Evolutionary conservation across 2,329 filamentous ascomycete genomes (phyloP), one percentile per base, ranked within the genome.

Genomic region (Truncatella angustata): DNA sequence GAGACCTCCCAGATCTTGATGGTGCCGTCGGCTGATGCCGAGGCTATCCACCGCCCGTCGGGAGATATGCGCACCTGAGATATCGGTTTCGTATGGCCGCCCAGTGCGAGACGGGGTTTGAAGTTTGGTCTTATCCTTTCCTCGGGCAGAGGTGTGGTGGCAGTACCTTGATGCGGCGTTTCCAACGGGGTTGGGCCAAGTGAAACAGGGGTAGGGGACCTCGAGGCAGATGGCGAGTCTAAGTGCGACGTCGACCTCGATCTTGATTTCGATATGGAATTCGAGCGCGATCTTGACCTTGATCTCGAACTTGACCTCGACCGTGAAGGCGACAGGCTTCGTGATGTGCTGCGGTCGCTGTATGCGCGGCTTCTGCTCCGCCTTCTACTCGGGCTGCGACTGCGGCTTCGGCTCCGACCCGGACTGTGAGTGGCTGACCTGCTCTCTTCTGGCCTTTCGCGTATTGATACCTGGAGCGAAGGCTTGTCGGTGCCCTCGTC

Each of bases 21-120:
- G 6, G 91, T 94, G 50, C 84, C 88, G 72, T 99, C 94, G 18
- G 93, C 91, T 30, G 91, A 96, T 49, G 87, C 88, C 56, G 88
- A 94, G 18, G 94, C 94, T 58, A 99, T 90, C 84, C 89, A 94
- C 28, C 82, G 81, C 4, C 91, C 91, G 71, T 97, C 87, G 0
- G 93, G 94, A 1, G 92, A 97, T 71, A 97, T 95, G 61, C 89
- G 88, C 45, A 96, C 90, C 50, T 90, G 86, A 2, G 92, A 88
- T 1, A 97, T 84, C 20, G 90, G 86, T 54, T 86, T 85, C 46
- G 82, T 79, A 72, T 97, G 93, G 2, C 91, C 92, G 55, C 79
- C 81, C 18, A 97, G 79, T 18, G 87, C 80, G 57, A 92, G 81
- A 49, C 84, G 82, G 30, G 85, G 80, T 37, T 75, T 80, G 73